A percentile compares a stretch with the other conserved stretches of the same genome.
These are phyloP conservation scores for Pythium coloratum DNA, from an alignment of 352 stramenopile species.

Conservation along the genomic window DNA sequence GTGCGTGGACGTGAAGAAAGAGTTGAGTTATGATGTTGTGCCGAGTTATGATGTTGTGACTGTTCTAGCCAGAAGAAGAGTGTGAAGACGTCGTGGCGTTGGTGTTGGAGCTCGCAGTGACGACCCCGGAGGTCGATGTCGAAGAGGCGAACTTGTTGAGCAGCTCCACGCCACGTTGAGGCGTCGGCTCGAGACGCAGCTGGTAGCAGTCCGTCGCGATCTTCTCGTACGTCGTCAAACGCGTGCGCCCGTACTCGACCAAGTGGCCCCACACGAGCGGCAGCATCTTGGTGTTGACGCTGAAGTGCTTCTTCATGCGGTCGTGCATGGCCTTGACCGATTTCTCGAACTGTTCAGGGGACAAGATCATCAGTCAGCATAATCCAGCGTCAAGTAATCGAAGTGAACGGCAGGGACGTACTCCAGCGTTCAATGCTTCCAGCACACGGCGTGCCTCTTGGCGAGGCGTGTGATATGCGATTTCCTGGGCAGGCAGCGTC, in stretches of 20 bases:
- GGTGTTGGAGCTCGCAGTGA: slow-evolving; percentile 11
- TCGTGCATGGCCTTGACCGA: slow-evolving; percentile 66
- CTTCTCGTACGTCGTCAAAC: slow-evolving; percentile 47
- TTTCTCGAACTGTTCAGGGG: slow-evolving; percentile 55
- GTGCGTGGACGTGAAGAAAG: not conserved
- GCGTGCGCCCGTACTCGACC: slow-evolving; percentile 37
- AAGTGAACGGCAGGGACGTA: slow-evolving; percentile 17
- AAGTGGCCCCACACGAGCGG: slow-evolving; percentile 58
- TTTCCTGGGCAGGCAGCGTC: slow-evolving; percentile 56
- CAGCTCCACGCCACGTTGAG: slow-evolving; percentile 41
- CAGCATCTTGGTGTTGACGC: slow-evolving; percentile 46
- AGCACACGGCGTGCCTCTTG: slow-evolving; percentile 57
- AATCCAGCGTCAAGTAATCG: not conserved
- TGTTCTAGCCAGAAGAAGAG: slow-evolving; percentile 12
- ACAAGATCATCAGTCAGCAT: not conserved
- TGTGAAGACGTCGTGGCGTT: slow-evolving; percentile 16
- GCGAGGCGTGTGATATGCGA: slow-evolving; percentile 64
- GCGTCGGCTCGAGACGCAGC: slow-evolving; percentile 48
- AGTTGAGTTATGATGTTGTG: not conserved
- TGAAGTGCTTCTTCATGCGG: slow-evolving; percentile 77
- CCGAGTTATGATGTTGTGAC: not conserved
- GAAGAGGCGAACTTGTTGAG: slow-evolving; percentile 44
- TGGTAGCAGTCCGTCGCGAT: slow-evolving; percentile 65
- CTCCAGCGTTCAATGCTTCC: slow-evolving; percentile 41
- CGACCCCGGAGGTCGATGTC: not conserved